Percentiles rank a stretch among this genome's conserved stretches.
phyloP scores from a whole-genome alignment of 345 rosid genomes.

The thale cress (Arabidopsis thaliana) region DNA sequence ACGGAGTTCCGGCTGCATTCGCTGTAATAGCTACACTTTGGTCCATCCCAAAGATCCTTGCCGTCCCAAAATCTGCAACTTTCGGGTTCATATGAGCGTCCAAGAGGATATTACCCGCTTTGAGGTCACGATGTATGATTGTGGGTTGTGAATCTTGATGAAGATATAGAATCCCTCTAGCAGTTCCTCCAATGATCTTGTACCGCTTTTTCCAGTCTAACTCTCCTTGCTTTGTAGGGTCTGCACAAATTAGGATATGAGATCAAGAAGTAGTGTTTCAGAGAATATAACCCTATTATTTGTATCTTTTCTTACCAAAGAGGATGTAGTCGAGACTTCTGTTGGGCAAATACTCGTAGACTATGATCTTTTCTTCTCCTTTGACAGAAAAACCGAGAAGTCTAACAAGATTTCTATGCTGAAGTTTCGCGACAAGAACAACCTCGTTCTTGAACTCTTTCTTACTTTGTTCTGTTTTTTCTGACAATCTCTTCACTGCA shows the following conservation, averaged over 20 bases:
- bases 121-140: constrained; percentile 4
- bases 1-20: constrained; percentile 5
- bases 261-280: not conserved
- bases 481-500: not conserved
- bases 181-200: not conserved
- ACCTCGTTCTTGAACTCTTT: constrained; percentile 16
- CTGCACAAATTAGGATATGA: not conserved
- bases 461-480: not conserved
- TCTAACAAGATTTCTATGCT: constrained; percentile 9
- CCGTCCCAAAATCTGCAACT: not conserved
- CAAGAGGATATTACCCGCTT: not conserved
- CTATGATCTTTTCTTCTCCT: not conserved
- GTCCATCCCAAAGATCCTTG: not conserved
- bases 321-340: not conserved
- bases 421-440: not conserved
- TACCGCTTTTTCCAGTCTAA: not conserved
- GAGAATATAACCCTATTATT: not conserved
- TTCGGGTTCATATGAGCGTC: not conserved
- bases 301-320: not conserved
- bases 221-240: not conserved
- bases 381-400: not conserved
- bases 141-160: not conserved
- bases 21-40: not conserved
- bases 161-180: not conserved
- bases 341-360: not conserved